Evolutionary conservation across 768 basidiomycete genomes (phyloP).

Genomic region (Phlebiopsis flavidoalba): DNA sequence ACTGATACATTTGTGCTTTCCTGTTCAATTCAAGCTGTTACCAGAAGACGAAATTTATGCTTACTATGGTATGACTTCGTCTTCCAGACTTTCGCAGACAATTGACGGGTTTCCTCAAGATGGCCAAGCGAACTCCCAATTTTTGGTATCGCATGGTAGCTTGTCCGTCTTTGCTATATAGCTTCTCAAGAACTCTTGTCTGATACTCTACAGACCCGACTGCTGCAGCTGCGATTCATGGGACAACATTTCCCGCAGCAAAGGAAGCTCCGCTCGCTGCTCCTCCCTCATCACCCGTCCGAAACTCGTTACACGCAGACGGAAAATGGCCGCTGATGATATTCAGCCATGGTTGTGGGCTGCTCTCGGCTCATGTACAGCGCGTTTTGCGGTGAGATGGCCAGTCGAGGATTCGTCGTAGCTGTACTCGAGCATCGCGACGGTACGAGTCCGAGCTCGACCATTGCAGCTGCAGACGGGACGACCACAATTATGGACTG

Average conservation of each 20-base stretch:
- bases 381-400: conserved; percentile 39
- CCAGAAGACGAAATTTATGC: not conserved
- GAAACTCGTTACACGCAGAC: not conserved
- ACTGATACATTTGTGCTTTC: no score
- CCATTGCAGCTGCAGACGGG: conserved; percentile 14
- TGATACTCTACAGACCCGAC: conserved; percentile 12
- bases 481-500: conserved; percentile 25
- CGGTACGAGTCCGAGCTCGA: conserved; percentile 35
- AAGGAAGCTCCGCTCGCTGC: conserved; percentile 21
- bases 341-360: conserved; percentile 42
- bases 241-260: conserved; percentile 28
- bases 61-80: not conserved
- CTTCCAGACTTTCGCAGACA: conserved; percentile 25
- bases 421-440: conserved; percentile 43
- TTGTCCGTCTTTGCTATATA: conserved; percentile 13
- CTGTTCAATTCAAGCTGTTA: not conserved
- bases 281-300: conserved; percentile 8
- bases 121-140: conserved; percentile 28
- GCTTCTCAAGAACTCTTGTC: not conserved
- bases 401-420: conserved; percentile 41
- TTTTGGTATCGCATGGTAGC: conserved; percentile 19
- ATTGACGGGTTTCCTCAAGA: conserved; percentile 27
- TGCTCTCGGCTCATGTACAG: conserved; percentile 37
- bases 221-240: conserved; percentile 24
- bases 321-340: conserved; percentile 35